phyloP scores from a whole-genome alignment of 1,284 basidiomycete genomes.

The Tilletia indica region DNA sequence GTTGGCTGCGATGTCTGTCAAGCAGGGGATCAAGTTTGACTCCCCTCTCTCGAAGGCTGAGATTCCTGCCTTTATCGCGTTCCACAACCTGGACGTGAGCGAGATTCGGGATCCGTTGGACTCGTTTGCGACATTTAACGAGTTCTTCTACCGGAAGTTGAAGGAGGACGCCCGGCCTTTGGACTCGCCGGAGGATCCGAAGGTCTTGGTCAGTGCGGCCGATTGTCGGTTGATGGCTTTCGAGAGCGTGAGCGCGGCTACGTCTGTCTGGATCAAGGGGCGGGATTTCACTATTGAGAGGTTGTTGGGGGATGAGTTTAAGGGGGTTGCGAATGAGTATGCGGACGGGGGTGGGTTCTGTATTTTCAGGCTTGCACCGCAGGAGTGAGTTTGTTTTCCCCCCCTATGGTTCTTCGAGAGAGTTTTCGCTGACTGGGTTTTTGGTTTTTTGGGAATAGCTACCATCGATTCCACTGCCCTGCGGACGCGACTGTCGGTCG shows the following conservation, averaged over 20 bases:
- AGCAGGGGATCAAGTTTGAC: conserved; percentile 92
- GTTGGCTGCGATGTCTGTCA: conserved; percentile 84
- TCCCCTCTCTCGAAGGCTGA: conserved; percentile 77
- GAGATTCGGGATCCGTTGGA: conserved; percentile 80
- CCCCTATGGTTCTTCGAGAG: too few relatives aligned
- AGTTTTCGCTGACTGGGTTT: neutral
- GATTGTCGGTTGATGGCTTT: conserved; percentile 95
- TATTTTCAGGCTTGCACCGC: conserved; percentile 73
- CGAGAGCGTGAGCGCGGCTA: conserved; percentile 78
- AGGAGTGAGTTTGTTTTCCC: conserved; percentile 65
- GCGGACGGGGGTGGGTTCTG: conserved; percentile 72
- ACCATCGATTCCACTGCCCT: conserved; percentile 92
- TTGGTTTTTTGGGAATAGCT: conserved; percentile 62
- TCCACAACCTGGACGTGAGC: conserved; percentile 77
- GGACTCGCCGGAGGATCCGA: conserved; percentile 70
- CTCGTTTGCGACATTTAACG: conserved; percentile 82
- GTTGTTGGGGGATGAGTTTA: conserved; percentile 77
- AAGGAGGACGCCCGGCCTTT: conserved; percentile 78
- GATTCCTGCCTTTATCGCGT: conserved; percentile 82
- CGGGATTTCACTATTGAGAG: conserved; percentile 80
- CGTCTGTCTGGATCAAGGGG: conserved; percentile 93
- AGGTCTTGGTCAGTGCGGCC: conserved; percentile 77
- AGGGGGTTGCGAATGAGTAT: conserved; percentile 68
- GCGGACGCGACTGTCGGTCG: conserved; percentile 70
- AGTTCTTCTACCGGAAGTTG: conserved; percentile 89